Evolutionary conservation across 768 basidiomycete species (phyloP).

Genomic region (Candolleomyces efflorescens): DNA sequence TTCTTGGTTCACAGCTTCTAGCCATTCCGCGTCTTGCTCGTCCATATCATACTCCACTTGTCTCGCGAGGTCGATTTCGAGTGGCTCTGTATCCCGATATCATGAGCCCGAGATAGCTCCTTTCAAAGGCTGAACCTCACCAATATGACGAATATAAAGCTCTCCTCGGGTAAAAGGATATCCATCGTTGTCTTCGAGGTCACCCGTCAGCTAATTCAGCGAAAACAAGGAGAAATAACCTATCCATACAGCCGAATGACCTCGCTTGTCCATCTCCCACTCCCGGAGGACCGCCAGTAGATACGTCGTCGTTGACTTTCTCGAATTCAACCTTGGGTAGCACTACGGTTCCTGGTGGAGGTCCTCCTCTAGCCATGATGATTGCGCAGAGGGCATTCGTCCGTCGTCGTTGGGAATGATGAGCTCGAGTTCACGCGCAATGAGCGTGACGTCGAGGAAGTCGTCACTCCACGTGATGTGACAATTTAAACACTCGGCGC

Average conservation of each 20-base stretch:
- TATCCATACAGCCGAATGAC: slow-evolving; percentile 66
- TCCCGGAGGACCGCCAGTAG: slow-evolving; percentile 51
- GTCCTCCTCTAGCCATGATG: slow-evolving; percentile 36
- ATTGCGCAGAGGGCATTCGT: too few species aligned
- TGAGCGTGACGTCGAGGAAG: too few species aligned
- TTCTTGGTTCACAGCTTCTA: slow-evolving; percentile 79
- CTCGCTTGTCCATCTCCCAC: slow-evolving; percentile 59
- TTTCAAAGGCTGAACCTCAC: slow-evolving; percentile 33
- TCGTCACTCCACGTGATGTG: too few species aligned
- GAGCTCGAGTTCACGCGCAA: too few species aligned
- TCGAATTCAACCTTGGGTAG: slow-evolving; percentile 69
- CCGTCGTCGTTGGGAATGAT: too few species aligned
- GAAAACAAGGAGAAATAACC: slow-evolving; percentile 8
- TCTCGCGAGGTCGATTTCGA: slow-evolving; percentile 85
- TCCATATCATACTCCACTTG: slow-evolving; percentile 99
- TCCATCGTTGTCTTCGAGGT: slow-evolving; percentile 47
- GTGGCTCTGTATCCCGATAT: slow-evolving; percentile 57
- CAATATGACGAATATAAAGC: slow-evolving; percentile 88
- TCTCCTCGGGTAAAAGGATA: slow-evolving; percentile 73
- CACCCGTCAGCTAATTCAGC: background rate
- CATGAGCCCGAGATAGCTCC: background rate
- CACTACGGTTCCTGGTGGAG: slow-evolving; percentile 23
- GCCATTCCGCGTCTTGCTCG: slow-evolving; percentile 95
- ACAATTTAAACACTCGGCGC: too few species aligned
- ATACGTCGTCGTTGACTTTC: slow-evolving; percentile 59